Percentiles rank a stretch among this genome's conserved stretches.
These are phyloP conservation scores for Ilex paraguariensis DNA, from an alignment of 305 asterid genomes.

Conservation along the genomic window DNA sequence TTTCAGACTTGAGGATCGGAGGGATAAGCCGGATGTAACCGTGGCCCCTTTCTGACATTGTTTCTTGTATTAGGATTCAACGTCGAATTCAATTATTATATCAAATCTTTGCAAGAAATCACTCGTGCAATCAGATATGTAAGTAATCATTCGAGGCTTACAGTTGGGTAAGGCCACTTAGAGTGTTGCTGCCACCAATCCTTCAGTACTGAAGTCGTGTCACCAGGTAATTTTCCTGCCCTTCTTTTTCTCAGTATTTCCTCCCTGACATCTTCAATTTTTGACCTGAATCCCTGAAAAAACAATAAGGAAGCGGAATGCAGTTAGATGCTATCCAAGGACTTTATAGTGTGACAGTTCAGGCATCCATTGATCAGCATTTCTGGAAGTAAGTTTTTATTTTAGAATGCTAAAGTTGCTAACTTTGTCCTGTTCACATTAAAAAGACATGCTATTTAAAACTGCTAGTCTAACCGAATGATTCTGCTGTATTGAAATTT, in stretches of 20 bases:
- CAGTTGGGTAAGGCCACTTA: slow-evolving; percentile 98
- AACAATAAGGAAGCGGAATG: too few relatives aligned
- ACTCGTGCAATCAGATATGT: too few relatives aligned
- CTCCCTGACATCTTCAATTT: slow-evolving; percentile 77
- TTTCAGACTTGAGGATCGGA: too few relatives aligned
- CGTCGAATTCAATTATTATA: too few relatives aligned
- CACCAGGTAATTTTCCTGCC: slow-evolving; percentile 90
- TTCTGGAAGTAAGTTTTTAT: too few relatives aligned
- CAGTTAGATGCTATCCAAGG: background rate
- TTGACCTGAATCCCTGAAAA: slow-evolving; percentile 72
- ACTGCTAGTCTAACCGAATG: background rate
- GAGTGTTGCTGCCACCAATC: slow-evolving; percentile 96
- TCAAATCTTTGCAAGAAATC: too few relatives aligned
- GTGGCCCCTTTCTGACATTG: too few relatives aligned
- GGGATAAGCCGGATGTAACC: too few relatives aligned
- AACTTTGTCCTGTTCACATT: too few relatives aligned
- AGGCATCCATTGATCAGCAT: background rate
- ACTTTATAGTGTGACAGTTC: background rate
- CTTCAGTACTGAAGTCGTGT: slow-evolving; percentile 81
- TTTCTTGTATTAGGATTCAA: too few relatives aligned
- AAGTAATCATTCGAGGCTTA: slow-evolving; percentile 14
- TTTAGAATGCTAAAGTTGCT: too few relatives aligned
- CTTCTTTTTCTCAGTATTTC: slow-evolving; percentile 75
- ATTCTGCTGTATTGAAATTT: background rate
- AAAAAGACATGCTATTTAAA: background rate